Conservation (phyloP, 1,139 yeast species). For the Pichia sorboxylosa region DNA sequence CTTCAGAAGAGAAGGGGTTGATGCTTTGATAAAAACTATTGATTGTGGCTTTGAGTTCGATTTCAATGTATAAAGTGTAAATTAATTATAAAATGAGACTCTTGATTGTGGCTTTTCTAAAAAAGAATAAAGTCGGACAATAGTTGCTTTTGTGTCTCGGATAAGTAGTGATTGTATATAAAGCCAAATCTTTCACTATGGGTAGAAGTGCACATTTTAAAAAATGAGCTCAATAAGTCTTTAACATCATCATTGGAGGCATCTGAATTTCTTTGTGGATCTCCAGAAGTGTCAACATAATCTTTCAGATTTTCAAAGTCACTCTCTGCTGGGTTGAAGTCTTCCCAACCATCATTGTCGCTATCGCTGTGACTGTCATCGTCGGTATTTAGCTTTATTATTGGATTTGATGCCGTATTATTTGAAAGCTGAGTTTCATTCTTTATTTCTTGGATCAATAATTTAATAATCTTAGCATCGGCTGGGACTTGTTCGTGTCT, state of each 20-base stretch:
- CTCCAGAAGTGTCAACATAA: constrained; percentile 29
- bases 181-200: constrained; percentile 43
- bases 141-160: constrained; percentile 45
- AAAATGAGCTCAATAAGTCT: constrained; percentile 43
- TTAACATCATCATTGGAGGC: constrained; percentile 27
- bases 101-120: too few relatives aligned
- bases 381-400: not conserved
- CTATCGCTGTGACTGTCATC: constrained; percentile 32
- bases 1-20: constrained; percentile 22
- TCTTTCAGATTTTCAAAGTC: constrained; percentile 47
- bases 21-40: constrained; percentile 20
- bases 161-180: constrained; percentile 36
- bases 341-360: constrained; percentile 67
- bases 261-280: constrained; percentile 13
- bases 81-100: too few relatives aligned
- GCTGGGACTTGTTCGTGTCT: constrained; percentile 57
- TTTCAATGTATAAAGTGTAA: too few relatives aligned
- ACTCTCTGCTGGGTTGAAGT: constrained; percentile 53
- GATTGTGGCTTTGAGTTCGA: constrained; percentile 20
- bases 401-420: constrained; percentile 22
- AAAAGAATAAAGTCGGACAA: too few relatives aligned
- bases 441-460: constrained; percentile 56
- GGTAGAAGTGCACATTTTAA: constrained; percentile 48
- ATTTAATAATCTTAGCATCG: constrained; percentile 58
- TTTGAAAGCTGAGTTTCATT: constrained; percentile 42